Base-by-base conservation (phyloP, 2,329 filamentous ascomycete species). In the Boeremia exigua region DNA sequence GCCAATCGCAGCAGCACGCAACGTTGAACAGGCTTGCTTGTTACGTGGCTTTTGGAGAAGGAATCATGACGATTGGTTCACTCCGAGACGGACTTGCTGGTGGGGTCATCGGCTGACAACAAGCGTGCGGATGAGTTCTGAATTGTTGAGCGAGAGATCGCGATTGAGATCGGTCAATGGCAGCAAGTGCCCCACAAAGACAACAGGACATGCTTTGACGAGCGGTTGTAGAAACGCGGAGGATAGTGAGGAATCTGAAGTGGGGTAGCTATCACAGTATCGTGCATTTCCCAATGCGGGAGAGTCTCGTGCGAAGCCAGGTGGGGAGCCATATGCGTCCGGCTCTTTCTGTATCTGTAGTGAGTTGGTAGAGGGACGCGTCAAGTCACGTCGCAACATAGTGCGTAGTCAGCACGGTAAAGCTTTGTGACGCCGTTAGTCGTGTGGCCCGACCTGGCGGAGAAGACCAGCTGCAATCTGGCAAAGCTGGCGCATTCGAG, bases 201-300 rank as follows among this genome's bases (percentile, higher is more conserved):
- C 19, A 29, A 27, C 46, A 40, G 40, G 32, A 40, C 42, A 29
- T 17, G 12, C 12, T 19, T 14, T 23, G 11, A 30, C 12, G 12
- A 37, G 30, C 42, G 37, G 25, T 30, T n/a, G 29, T 23, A 7
- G 15, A 14, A 36, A 30, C 34, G 29, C 28, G 42, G 40, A 50
- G 53, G 36, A 50, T 37, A 32, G 25, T 43, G n/a, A 37, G 19
- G 25, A 23, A 23, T 8, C 15, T 23, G 30, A 50, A 47, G 47
- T 42, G 47, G 53, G 53, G 47, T 32, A 27, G 19, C 28, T 17
- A 33, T 54, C 38, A 44, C 42, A 25, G 52, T 42, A 56, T 56
- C 53, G 47, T 37, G 47, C 36, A 56, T 42, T 56, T 32, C 53
- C 47, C 27, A 50, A 56, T 50, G 27, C 42, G 47, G 53, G 50